phyloP scores from a whole-genome alignment of 768 basidiomycete genomes.

The Lentinula boryana region DNA sequence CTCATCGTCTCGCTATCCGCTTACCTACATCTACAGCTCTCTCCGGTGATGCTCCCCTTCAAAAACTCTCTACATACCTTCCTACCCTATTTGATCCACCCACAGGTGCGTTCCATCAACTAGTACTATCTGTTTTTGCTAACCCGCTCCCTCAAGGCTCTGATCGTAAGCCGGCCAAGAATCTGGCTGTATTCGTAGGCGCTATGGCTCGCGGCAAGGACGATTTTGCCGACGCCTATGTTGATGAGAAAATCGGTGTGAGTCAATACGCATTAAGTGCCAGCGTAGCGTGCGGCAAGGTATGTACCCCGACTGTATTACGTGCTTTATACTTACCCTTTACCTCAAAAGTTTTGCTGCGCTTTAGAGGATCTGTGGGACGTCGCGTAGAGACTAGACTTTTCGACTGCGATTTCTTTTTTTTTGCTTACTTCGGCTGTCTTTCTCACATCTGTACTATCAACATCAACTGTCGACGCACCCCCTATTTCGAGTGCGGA shows the following conservation, averaged over 20 bases:
- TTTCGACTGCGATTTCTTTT: neutral
- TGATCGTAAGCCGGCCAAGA: conserved; percentile 53
- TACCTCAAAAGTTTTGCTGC: conserved; percentile 69
- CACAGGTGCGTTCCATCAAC: neutral
- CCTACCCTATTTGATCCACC: conserved; percentile 57
- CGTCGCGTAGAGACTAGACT: conserved; percentile 48
- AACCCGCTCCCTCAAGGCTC: neutral
- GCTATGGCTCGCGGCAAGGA: conserved; percentile 97
- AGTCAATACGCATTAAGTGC: conserved; percentile 92
- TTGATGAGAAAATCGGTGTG: conserved; percentile 96
- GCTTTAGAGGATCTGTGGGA: conserved; percentile 95
- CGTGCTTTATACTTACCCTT: neutral
- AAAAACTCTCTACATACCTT: conserved; percentile 78
- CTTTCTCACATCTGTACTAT: neutral
- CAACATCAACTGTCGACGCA: conserved; percentile 6
- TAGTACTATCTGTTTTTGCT: neutral
- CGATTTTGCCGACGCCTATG: conserved; percentile 91
- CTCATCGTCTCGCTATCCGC: neutral
- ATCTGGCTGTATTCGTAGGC: conserved; percentile 92
- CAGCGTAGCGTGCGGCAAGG: conserved; percentile 95
- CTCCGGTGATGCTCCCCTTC: conserved; percentile 83
- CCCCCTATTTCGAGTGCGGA: neutral
- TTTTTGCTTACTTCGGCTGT: neutral
- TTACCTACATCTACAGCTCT: conserved; percentile 48
- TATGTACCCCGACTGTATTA: conserved; percentile 21